These are phyloP conservation scores for Kalaharituber pfeilii DNA, from an alignment of 2,329 filamentous ascomycete genomes.

Conservation along the genomic window DNA sequence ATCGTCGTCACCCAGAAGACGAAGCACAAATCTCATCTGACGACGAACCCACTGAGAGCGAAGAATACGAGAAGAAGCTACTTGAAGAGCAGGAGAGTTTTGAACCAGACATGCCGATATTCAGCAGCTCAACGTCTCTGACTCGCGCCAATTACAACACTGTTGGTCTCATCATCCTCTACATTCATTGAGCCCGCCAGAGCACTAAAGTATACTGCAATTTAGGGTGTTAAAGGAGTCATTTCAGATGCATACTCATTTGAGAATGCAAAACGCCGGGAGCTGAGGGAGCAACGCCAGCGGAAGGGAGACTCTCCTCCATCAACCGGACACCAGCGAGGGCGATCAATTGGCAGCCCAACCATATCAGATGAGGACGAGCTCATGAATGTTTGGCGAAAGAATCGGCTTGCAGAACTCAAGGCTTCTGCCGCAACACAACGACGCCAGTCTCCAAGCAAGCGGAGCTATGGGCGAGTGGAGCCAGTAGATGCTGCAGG, in stretches of 20 bases:
- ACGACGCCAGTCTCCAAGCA: constrained; percentile 57
- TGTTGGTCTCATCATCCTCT: not conserved
- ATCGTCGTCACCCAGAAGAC: constrained; percentile 22
- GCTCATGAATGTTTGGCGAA: constrained; percentile 74
- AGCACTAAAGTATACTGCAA: not conserved
- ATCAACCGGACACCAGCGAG: constrained; percentile 8
- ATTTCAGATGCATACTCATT: constrained; percentile 69
- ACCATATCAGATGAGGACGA: constrained; percentile 50
- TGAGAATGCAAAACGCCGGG: constrained; percentile 41
- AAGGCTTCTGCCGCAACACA: constrained; percentile 43
- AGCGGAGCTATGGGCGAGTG: constrained; percentile 59
- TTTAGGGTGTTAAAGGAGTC: constrained; percentile 58
- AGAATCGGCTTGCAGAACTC: constrained; percentile 61
- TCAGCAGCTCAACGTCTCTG: constrained; percentile 6
- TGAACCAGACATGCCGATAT: constrained; percentile 14
- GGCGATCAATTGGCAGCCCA: constrained; percentile 12
- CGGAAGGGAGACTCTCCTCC: not conserved
- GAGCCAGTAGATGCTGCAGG: constrained; percentile 75
- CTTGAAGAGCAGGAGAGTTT: constrained; percentile 8
- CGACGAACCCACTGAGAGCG: constrained; percentile 13
- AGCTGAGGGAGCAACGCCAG: constrained; percentile 1
- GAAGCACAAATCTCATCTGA: constrained; percentile 15
- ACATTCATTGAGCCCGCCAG: not conserved
- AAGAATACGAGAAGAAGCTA: constrained; percentile 7
- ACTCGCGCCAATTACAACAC: not conserved